Conservation (phyloP, 2,329 filamentous ascomycete species). For the Sporothrix brunneoviolacea region DNA sequence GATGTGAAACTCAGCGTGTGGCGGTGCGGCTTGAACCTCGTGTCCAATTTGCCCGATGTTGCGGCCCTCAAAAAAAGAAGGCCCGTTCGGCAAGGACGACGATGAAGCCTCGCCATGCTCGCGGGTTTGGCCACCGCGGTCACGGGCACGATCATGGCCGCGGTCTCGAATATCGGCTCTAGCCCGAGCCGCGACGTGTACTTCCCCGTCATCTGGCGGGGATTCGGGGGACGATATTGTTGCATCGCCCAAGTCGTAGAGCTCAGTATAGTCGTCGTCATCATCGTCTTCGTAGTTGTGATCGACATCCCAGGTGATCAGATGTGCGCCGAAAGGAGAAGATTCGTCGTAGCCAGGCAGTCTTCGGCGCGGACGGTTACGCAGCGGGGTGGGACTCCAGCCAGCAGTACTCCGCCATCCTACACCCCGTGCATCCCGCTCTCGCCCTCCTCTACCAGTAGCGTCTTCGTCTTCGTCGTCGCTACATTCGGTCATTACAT, state of each 20-base stretch:
- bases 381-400: constrained; percentile 15
- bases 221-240: constrained; percentile 9
- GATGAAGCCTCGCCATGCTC: not conserved
- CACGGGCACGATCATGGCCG: constrained; percentile 29
- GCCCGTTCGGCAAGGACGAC: constrained; percentile 19
- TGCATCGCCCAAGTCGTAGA: constrained; percentile 9
- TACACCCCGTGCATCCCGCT: not conserved
- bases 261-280: constrained; percentile 14
- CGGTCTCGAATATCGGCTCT: constrained; percentile 15
- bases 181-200: constrained; percentile 9
- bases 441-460: constrained; percentile 14
- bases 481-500: constrained; percentile 53
- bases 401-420: not conserved
- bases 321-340: not conserved
- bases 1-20: constrained; percentile 78
- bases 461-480: constrained; percentile 46
- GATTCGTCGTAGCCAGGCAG: constrained; percentile 3
- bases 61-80: constrained; percentile 1
- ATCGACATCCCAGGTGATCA: constrained; percentile 6
- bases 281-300: constrained; percentile 1
- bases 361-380: constrained; percentile 3
- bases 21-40: constrained; percentile 40
- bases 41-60: not conserved
- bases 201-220: not conserved
- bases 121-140: constrained; percentile 32